phyloP scores from a whole-genome alignment of 2,329 filamentous ascomycete species.

The Leptoxyphium fumago region DNA sequence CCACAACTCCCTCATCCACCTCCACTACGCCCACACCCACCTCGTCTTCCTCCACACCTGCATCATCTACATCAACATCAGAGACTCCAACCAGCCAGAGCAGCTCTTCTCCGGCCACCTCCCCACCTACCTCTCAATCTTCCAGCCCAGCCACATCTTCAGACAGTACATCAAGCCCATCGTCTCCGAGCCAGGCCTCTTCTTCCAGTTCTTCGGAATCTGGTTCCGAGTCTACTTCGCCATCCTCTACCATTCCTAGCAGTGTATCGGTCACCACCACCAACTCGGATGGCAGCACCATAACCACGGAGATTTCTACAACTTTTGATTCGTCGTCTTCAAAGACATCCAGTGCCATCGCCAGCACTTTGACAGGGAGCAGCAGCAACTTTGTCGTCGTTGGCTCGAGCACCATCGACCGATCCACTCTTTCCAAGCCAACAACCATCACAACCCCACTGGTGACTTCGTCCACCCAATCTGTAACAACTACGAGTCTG shows the following conservation, averaged over 20 bases:
- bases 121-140: background rate
- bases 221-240: background rate
- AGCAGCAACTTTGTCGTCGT: constrained; percentile 11
- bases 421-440: constrained; percentile 16
- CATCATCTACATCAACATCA: constrained; percentile 1
- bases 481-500: constrained; percentile 26
- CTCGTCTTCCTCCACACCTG: constrained; percentile 1
- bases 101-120: background rate
- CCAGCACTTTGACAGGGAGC: constrained; percentile 9
- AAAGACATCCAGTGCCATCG: constrained; percentile 2
- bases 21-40: constrained; percentile 2
- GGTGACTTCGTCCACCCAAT: constrained; percentile 25
- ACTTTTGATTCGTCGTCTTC: constrained; percentile 8
- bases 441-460: constrained; percentile 27
- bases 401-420: constrained; percentile 20
- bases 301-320: constrained; percentile 14
- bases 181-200: background rate
- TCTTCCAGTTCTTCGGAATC: background rate
- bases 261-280: constrained; percentile 18
- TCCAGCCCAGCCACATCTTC: background rate
- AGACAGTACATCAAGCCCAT: background rate
- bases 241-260: constrained; percentile 8
- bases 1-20: background rate
- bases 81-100: constrained; percentile 3
- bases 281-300: constrained; percentile 14